Percentiles rank a stretch among this genome's conserved stretches.
These are phyloP conservation scores for Quercus glauca DNA, from an alignment of 306 rosid genomes.

Conservation along the genomic window DNA sequence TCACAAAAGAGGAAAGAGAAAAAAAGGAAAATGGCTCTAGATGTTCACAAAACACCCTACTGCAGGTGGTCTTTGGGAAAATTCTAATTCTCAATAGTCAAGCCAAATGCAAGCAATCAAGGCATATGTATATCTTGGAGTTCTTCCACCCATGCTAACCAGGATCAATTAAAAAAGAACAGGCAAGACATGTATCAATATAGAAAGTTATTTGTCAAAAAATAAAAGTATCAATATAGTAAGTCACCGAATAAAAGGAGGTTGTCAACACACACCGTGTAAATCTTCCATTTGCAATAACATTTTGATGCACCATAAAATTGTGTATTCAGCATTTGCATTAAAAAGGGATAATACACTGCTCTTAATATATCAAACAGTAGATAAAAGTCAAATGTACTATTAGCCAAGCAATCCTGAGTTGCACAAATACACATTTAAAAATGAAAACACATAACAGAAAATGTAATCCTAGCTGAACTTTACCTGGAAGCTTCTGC, in stretches of 20 bases:
- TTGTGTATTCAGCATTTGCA: not conserved
- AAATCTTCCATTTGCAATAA: not conserved
- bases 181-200: too few relatives aligned
- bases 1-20: not conserved
- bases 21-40: not conserved
- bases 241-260: not conserved
- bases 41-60: not conserved
- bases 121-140: too few relatives aligned
- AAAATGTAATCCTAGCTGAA: not conserved
- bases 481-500: conserved; percentile 90
- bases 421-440: not conserved
- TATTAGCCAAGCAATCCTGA: not conserved
- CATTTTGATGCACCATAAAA: not conserved
- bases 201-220: not conserved
- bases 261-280: not conserved
- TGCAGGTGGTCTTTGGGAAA: not conserved
- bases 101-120: not conserved
- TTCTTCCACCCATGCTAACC: not conserved
- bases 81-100: not conserved
- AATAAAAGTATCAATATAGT: not conserved
- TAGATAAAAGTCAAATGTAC: not conserved
- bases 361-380: not conserved
- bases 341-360: not conserved
- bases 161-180: not conserved
- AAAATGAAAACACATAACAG: not conserved